Evolutionary conservation across 768 basidiomycete genomes (phyloP).

Genomic region (Lentinus tigrinus): DNA sequence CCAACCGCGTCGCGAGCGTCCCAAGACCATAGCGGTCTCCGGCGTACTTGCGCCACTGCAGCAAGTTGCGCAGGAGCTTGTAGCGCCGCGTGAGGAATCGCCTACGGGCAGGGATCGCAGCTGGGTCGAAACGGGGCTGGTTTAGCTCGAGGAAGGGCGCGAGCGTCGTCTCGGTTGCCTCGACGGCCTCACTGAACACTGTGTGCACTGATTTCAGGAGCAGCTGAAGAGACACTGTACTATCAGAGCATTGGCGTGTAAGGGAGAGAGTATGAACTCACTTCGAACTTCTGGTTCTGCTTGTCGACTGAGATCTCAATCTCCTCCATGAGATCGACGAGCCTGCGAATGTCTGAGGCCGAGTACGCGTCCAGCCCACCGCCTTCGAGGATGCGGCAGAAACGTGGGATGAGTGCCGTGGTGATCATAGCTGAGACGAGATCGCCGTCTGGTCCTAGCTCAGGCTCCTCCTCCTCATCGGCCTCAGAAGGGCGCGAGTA

Average conservation of each 20-base stretch:
- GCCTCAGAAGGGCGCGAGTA: constrained; percentile 58
- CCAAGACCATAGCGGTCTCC: constrained; percentile 60
- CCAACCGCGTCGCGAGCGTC: constrained; percentile 51
- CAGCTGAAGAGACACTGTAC: constrained; percentile 36
- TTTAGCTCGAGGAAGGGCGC: constrained; percentile 46
- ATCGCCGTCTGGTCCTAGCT: constrained; percentile 82
- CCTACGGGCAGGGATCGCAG: constrained; percentile 65
- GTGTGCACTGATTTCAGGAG: constrained; percentile 53
- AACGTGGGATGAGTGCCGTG: constrained; percentile 74
- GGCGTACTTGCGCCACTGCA: constrained; percentile 75
- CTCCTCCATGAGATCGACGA: constrained; percentile 78
- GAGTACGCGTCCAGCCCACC: constrained; percentile 87
- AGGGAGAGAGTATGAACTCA: constrained; percentile 26
- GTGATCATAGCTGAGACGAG: constrained; percentile 85
- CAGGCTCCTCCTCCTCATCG: constrained; percentile 45
- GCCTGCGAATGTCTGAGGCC: constrained; percentile 51
- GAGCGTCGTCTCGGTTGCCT: constrained; percentile 49
- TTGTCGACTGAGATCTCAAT: constrained; percentile 71
- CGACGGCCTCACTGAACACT: constrained; percentile 55
- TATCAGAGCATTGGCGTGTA: not conserved
- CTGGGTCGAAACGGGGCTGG: constrained; percentile 66
- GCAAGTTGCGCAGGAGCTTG: constrained; percentile 72
- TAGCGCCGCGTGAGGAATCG: constrained; percentile 64
- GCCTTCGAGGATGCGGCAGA: constrained; percentile 72
- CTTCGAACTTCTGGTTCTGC: constrained; percentile 65